Evolutionary conservation across 2,329 filamentous ascomycete species (phyloP).

Genomic region (Pseudogymnoascus sp.): DNA sequence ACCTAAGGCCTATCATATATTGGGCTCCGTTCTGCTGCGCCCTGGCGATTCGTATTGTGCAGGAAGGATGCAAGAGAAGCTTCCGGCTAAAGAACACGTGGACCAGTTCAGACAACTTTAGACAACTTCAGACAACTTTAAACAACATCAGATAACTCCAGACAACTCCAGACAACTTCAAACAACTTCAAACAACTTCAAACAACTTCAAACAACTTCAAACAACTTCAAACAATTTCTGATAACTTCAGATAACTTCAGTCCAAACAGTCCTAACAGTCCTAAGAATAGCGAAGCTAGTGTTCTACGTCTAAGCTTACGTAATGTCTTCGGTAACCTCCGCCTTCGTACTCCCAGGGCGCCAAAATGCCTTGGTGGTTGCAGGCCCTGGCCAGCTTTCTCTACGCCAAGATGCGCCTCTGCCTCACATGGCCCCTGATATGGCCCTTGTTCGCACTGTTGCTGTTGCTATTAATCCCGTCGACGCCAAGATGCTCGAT

Average conservation of each 20-base stretch:
- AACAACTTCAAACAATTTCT: background rate
- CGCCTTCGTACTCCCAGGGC: slow-evolving; percentile 4
- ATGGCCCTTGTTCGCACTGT: slow-evolving; percentile 12
- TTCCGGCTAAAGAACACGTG: background rate
- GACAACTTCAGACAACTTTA: background rate
- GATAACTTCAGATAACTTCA: background rate
- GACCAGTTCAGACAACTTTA: background rate
- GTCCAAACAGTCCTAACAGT: background rate
- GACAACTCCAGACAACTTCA: too few relatives aligned
- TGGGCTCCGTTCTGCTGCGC: slow-evolving; percentile 6
- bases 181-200: background rate
- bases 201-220: background rate
- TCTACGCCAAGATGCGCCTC: slow-evolving; percentile 13
- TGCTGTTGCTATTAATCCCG: slow-evolving; percentile 24
- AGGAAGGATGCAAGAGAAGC: background rate
- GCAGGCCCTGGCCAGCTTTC: slow-evolving; percentile 7
- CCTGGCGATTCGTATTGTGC: slow-evolving; percentile 5
- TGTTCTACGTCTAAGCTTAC: slow-evolving; percentile 8
- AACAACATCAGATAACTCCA: too few relatives aligned
- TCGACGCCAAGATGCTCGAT: slow-evolving; percentile 26
- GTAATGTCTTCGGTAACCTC: slow-evolving; percentile 9
- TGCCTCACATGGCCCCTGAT: slow-evolving; percentile 12
- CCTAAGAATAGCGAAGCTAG: background rate
- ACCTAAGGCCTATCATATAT: slow-evolving; percentile 8
- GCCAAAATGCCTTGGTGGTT: slow-evolving; percentile 6